Conservation (phyloP, 768 basidiomycete genomes). For the Mrakia blollopis region DNA sequence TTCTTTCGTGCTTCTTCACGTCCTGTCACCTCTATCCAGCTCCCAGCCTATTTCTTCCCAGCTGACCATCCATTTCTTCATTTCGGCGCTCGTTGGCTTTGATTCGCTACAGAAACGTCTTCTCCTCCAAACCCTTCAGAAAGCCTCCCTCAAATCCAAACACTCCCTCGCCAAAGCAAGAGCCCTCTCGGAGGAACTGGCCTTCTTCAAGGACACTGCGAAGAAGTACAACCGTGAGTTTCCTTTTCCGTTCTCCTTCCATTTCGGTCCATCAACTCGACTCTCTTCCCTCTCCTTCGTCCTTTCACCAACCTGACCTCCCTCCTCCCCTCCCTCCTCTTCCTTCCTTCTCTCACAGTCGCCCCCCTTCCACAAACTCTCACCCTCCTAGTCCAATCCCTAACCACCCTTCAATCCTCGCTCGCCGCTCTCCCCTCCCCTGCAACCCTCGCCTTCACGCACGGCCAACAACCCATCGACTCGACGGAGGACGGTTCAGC, state of each 20-base stretch:
- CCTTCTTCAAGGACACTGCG: slow-evolving; percentile 2
- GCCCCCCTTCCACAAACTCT: background rate
- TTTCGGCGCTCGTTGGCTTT: background rate
- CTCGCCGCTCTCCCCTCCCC: slow-evolving; percentile 9
- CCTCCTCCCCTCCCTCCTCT: background rate
- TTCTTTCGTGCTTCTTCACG: background rate
- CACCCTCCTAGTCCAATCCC: background rate
- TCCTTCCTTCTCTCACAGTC: background rate
- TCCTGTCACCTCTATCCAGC: background rate
- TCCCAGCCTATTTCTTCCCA: background rate
- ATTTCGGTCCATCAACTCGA: background rate
- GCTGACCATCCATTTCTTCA: background rate
- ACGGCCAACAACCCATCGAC: background rate
- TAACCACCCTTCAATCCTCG: slow-evolving; percentile 2
- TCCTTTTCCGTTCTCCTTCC: background rate
- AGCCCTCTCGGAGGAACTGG: background rate
- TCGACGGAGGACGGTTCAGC: background rate
- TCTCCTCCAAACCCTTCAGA: slow-evolving; percentile 1
- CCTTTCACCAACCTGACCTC: background rate
- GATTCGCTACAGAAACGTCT: slow-evolving; percentile 1
- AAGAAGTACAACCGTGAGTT: background rate
- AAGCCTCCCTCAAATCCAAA: background rate
- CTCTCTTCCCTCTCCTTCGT: background rate
- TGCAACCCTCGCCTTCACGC: background rate
- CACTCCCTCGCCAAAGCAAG: background rate